A percentile compares a stretch with the other conserved stretches of the same genome.
phyloP scores from a whole-genome alignment of 495 filamentous ascomycete genomes.

The Penicillium ucsense region DNA sequence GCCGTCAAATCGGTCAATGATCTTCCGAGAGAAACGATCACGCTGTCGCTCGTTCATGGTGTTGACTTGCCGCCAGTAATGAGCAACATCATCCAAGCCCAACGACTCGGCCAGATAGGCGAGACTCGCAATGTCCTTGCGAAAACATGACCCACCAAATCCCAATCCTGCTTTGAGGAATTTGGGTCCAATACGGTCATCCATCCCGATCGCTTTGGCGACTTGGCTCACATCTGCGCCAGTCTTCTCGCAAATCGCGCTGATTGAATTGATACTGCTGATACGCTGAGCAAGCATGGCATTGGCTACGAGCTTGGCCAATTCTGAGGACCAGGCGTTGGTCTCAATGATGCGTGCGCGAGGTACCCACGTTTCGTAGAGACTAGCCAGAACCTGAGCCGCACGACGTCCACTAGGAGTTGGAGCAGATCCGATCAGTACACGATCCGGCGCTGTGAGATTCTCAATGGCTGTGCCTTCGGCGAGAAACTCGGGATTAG shows the following conservation, averaged over 20 bases:
- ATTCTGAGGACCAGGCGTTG: conserved; percentile 72
- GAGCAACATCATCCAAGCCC: conserved; percentile 59
- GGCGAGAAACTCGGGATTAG: conserved; percentile 77
- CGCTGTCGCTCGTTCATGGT: conserved; percentile 73
- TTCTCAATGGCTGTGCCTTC: conserved; percentile 69
- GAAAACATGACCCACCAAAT: conserved; percentile 77
- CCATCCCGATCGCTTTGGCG: conserved; percentile 56
- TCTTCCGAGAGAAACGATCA: conserved; percentile 51
- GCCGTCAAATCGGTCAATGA: conserved; percentile 58
- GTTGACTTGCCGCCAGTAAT: conserved; percentile 67
- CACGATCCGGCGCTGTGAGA: conserved; percentile 61
- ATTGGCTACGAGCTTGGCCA: conserved; percentile 73
- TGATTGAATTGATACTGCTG: conserved; percentile 75
- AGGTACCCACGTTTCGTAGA: conserved; percentile 69
- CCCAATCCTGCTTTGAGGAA: conserved; percentile 73
- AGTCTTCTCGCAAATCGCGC: conserved; percentile 68
- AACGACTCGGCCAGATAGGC: conserved; percentile 65
- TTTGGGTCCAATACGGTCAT: conserved; percentile 58
- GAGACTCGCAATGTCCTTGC: conserved; percentile 71
- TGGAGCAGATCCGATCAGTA: conserved; percentile 62
- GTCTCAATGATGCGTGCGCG: conserved; percentile 55
- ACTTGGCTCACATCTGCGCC: conserved; percentile 72
- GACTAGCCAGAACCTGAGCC: conserved; percentile 47
- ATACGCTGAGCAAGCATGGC: conserved; percentile 76
- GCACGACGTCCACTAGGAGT: conserved; percentile 49